Conservation (phyloP, 768 basidiomycete genomes). For the Inosperma sp. region DNA sequence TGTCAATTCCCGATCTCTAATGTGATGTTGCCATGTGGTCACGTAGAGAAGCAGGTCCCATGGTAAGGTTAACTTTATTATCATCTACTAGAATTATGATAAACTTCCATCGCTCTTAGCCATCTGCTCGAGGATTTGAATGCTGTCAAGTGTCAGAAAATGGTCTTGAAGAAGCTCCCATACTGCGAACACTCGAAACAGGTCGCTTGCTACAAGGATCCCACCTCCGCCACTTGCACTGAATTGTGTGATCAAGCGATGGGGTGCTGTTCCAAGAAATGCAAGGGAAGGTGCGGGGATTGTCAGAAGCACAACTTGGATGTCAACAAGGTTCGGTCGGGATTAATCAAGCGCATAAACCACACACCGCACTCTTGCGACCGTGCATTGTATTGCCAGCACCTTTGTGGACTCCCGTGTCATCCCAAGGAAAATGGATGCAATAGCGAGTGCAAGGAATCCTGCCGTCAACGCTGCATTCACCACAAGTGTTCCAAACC, state of each 20-base stretch:
- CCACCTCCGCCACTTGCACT: conserved; percentile 35
- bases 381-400: conserved; percentile 49
- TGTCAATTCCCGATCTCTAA: conserved; percentile 46
- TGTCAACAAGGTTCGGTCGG: background rate
- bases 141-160: conserved; percentile 38
- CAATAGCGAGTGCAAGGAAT: conserved; percentile 39
- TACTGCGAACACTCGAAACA: conserved; percentile 49
- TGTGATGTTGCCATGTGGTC: conserved; percentile 56
- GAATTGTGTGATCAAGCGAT: conserved; percentile 41
- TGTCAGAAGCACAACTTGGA: conserved; percentile 38
- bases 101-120: conserved; percentile 29
- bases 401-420: conserved; percentile 47
- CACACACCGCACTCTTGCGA: conserved; percentile 43
- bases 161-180: conserved; percentile 41
- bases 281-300: conserved; percentile 42
- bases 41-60: conserved; percentile 38
- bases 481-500: conserved; percentile 45
- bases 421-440: conserved; percentile 43
- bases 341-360: conserved; percentile 23
- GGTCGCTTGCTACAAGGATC: conserved; percentile 48
- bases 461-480: conserved; percentile 51
- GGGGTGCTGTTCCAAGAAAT: conserved; percentile 50
- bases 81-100: background rate
- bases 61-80: conserved; percentile 39
- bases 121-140: conserved; percentile 42